Evolutionary conservation across 176 grass and related monocot genomes (phyloP).

Genomic region (Carex parvula): DNA sequence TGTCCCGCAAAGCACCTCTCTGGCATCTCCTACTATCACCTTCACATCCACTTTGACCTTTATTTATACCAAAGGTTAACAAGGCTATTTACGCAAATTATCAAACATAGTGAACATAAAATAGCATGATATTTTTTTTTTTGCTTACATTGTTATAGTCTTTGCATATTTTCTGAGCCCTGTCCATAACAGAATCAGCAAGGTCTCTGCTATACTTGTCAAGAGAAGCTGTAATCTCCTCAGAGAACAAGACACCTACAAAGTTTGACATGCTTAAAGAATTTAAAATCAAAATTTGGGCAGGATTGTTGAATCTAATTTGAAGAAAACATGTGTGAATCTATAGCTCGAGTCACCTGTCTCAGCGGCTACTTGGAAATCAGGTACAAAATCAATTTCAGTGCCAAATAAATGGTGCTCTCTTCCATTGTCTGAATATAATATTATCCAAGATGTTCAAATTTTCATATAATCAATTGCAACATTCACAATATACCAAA

Average conservation of each 20-base stretch:
- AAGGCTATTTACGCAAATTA: not conserved
- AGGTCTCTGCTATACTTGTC: constrained; percentile 63
- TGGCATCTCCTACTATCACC: constrained; percentile 52
- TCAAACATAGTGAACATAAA: not conserved
- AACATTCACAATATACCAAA: not conserved
- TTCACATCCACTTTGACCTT: constrained; percentile 57
- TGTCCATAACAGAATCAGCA: constrained; percentile 60
- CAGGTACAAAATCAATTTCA: constrained; percentile 29
- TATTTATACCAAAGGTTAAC: not conserved
- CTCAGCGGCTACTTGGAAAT: not conserved
- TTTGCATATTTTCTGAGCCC: constrained; percentile 55
- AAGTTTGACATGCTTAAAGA: not conserved
- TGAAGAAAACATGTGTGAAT: not conserved
- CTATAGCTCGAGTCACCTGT: not conserved
- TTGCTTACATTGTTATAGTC: constrained; percentile 34
- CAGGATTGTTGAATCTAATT: not conserved
- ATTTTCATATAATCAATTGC: not conserved
- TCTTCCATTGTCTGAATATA: constrained; percentile 27
- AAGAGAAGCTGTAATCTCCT: constrained; percentile 51
- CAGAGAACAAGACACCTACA: constrained; percentile 54
- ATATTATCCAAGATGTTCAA: constrained; percentile 1
- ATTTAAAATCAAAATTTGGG: not conserved
- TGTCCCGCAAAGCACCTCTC: constrained; percentile 54
- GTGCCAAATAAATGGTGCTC: constrained; percentile 30
- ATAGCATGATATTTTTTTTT: not conserved